Evolutionary conservation across 1,284 basidiomycete species (phyloP), one percentile per base, ranked within the genome.

Genomic region (Erythrobasidium hasegawianum): DNA sequence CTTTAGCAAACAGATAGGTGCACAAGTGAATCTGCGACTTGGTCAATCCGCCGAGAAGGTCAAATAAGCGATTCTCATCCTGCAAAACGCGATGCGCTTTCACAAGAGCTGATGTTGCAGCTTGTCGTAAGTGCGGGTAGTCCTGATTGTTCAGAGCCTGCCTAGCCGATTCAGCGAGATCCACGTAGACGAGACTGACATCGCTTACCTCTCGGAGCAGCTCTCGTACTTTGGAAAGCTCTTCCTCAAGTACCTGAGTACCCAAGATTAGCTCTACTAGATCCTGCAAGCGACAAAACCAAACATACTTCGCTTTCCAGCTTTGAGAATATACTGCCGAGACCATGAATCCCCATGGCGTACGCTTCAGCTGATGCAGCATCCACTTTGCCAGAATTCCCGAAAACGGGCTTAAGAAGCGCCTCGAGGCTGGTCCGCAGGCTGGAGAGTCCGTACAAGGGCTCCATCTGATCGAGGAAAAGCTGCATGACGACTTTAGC

Each of bases 161-260:
- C 20, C 22, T 29, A 16, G 41, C 27, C 16, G 26, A 43, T 22
- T 14, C 10, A 39, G n/a, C 27, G 22, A 9, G 43, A 33, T 27
- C n/a, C 10, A 41, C 13, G 22, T 20, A 29, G 3, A 18, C 4
- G n/a, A 52, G n/a, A 49, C 20, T 22, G 1, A 43, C 43, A n/a
- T 24, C 40, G 52, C 64, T 49, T 43, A 72, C 71, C 57, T 59
- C 22, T 38, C 62, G 59, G 38, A 72, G 59, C n/a, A 72, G 45
- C 18, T 55, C 66, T 38, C 59, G 56, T 14, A 57, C 49, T 38
- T 59, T 61, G 13, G 61, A 62, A 8, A 72, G 26, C 38, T 71
- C 71, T 39, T 72, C 71, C 59, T 71, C 71, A 14, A 72, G 57
- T 10, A 71, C 68, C 56, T 71, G 65, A 20, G 24, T 18, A 16